These are phyloP conservation scores for Novakomyces olei DNA, from an alignment of 805 yeast genomes.

Conservation along the genomic window DNA sequence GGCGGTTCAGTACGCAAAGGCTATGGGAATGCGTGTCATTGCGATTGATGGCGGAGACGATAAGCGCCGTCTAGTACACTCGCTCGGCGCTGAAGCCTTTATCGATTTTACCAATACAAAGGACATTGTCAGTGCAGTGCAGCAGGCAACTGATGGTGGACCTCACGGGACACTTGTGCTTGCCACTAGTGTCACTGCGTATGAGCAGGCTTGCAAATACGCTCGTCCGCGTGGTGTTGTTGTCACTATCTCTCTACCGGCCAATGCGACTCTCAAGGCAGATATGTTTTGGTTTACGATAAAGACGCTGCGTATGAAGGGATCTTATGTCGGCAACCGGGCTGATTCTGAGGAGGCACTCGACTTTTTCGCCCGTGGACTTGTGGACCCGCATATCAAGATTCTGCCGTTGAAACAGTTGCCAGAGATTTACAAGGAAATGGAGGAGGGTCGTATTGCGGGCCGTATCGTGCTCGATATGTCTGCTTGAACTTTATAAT, in stretches of 20 bases:
- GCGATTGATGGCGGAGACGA: conserved; percentile 37
- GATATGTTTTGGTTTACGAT: conserved; percentile 9
- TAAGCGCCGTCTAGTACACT: conserved; percentile 16
- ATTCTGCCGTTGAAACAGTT: conserved; percentile 7
- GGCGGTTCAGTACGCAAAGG: conserved; percentile 36
- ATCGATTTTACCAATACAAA: conserved; percentile 24
- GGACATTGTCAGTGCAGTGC: conserved; percentile 15
- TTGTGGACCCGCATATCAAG: conserved; percentile 8
- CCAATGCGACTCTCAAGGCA: conserved; percentile 6
- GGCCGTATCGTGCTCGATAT: conserved; percentile 13
- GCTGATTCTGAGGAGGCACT: conserved; percentile 12
- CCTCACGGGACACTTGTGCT: conserved; percentile 11
- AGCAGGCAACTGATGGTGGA: conserved; percentile 11
- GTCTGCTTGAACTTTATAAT: background rate
- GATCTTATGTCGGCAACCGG: conserved; percentile 13
- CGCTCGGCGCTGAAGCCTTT: conserved; percentile 32
- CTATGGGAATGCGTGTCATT: conserved; percentile 34
- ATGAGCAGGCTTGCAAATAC: conserved; percentile 8
- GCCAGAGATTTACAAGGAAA: conserved; percentile 7
- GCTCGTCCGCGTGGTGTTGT: conserved; percentile 11
- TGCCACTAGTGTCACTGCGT: conserved; percentile 10
- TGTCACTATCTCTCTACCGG: conserved; percentile 12
- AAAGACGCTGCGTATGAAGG: conserved; percentile 9
- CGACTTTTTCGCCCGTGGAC: conserved; percentile 11
- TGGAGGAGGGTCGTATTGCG: conserved; percentile 9